Percentiles rank a stretch among this genome's conserved stretches.
Conservation (phyloP, 345 rosid species). For the Populus deltoides region DNA sequence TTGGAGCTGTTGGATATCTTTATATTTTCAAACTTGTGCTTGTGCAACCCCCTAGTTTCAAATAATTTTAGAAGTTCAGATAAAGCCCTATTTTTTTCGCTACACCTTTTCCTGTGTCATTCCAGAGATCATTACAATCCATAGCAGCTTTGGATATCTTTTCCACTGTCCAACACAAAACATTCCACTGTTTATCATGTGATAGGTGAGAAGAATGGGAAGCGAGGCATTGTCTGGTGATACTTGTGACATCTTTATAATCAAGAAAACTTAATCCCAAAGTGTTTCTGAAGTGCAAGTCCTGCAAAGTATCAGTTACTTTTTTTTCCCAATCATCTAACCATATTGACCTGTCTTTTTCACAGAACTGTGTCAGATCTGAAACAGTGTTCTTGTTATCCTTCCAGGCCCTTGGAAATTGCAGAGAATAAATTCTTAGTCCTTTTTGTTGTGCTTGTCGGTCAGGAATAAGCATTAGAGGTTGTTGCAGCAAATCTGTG, state of each 20-base stretch:
- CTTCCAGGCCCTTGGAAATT: slow-evolving; percentile 35
- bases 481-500: slow-evolving; percentile 62
- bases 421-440: slow-evolving; percentile 32
- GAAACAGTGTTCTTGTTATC: slow-evolving; percentile 33
- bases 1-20: slow-evolving; percentile 56
- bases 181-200: slow-evolving; percentile 51
- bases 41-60: slow-evolving; percentile 67
- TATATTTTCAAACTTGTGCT: slow-evolving; percentile 63
- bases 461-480: slow-evolving; percentile 61
- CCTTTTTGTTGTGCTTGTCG: slow-evolving; percentile 48
- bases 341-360: slow-evolving; percentile 59
- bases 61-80: slow-evolving; percentile 70
- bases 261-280: slow-evolving; percentile 28
- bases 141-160: slow-evolving; percentile 39
- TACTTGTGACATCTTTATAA: slow-evolving; percentile 33
- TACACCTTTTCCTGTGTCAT: slow-evolving; percentile 43
- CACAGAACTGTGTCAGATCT: slow-evolving; percentile 40
- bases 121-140: slow-evolving; percentile 67
- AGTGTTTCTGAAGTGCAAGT: slow-evolving; percentile 31
- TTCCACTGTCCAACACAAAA: slow-evolving; percentile 50
- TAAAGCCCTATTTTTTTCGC: slow-evolving; percentile 64
- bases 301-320: slow-evolving; percentile 32
- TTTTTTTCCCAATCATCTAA: slow-evolving; percentile 48
- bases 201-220: slow-evolving; percentile 26
- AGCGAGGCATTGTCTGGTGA: slow-evolving; percentile 15